Evolutionary conservation across 1,284 basidiomycete genomes (phyloP).

Genomic region (Salmacisia buchloeana): DNA sequence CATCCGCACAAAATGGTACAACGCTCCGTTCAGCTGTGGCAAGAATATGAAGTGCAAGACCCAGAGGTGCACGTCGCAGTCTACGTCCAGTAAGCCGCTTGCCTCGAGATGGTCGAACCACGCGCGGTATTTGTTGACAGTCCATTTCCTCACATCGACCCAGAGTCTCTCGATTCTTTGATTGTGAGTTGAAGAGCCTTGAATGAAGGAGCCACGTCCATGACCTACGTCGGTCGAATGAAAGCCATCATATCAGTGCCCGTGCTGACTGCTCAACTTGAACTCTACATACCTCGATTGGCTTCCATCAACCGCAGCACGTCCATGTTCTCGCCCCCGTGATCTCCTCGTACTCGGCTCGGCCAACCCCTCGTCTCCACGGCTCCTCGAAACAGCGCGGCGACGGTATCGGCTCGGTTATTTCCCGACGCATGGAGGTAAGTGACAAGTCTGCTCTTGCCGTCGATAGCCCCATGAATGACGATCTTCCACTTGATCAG

Average conservation of each 20-base stretch:
- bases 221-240: background rate
- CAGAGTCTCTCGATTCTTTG: constrained; percentile 2
- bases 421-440: constrained; percentile 13
- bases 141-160: constrained; percentile 4
- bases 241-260: background rate
- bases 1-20: background rate
- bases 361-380: constrained; percentile 1
- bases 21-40: background rate
- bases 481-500: constrained; percentile 7
- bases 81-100: background rate
- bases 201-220: background rate
- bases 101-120: background rate
- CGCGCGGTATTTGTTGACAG: background rate
- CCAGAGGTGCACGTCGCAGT: background rate
- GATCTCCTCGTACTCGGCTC: constrained; percentile 8
- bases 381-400: background rate
- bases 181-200: background rate
- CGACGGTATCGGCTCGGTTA: constrained; percentile 13
- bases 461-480: background rate
- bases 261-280: background rate
- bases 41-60: background rate
- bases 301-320: constrained; percentile 6
- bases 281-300: background rate
- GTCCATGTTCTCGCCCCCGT: constrained; percentile 10
- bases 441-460: background rate